phyloP scores from a whole-genome alignment of 2,329 filamentous ascomycete species.

The Canariomyces notabilis region DNA sequence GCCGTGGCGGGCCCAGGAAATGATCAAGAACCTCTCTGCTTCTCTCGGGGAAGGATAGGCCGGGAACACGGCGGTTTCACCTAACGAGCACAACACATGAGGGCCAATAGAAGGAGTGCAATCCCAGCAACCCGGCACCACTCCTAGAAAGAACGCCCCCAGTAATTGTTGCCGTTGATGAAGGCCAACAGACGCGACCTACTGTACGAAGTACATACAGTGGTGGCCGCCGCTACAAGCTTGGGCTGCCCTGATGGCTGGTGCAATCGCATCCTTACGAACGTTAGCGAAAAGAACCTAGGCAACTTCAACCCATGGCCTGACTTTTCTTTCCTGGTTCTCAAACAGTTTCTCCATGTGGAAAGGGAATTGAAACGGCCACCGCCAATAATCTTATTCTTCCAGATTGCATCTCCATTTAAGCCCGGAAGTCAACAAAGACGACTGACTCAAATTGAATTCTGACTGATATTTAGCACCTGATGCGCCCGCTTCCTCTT shows the following conservation, averaged over 20 bases:
- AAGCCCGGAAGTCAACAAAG: slow-evolving; percentile 21
- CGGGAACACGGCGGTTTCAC: too few species aligned
- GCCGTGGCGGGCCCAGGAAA: too few species aligned
- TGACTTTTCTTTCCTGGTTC: neutral
- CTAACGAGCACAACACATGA: too few species aligned
- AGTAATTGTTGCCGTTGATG: too few species aligned
- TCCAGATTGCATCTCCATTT: slow-evolving; percentile 11
- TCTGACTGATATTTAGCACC: slow-evolving; percentile 12
- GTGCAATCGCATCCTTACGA: slow-evolving; percentile 13
- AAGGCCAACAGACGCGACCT: slow-evolving; percentile 20
- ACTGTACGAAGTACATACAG: neutral
- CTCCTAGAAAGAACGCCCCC: too few species aligned
- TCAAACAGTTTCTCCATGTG: slow-evolving; percentile 10
- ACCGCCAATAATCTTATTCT: slow-evolving; percentile 15
- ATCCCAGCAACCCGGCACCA: slow-evolving; percentile 14
- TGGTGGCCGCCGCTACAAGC: slow-evolving; percentile 6
- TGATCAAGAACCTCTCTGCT: too few species aligned
- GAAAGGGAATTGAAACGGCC: slow-evolving; percentile 15
- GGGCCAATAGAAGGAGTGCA: slow-evolving; percentile 18
- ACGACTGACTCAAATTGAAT: slow-evolving; percentile 1
- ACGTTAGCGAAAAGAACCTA: slow-evolving; percentile 13
- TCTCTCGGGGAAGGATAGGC: too few species aligned
- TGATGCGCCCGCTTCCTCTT: slow-evolving; percentile 3
- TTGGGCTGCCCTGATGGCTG: slow-evolving; percentile 18
- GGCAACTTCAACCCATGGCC: slow-evolving; percentile 4